These are phyloP conservation scores for Arabis alpina DNA, from an alignment of 345 rosid genomes.

Conservation along the genomic window DNA sequence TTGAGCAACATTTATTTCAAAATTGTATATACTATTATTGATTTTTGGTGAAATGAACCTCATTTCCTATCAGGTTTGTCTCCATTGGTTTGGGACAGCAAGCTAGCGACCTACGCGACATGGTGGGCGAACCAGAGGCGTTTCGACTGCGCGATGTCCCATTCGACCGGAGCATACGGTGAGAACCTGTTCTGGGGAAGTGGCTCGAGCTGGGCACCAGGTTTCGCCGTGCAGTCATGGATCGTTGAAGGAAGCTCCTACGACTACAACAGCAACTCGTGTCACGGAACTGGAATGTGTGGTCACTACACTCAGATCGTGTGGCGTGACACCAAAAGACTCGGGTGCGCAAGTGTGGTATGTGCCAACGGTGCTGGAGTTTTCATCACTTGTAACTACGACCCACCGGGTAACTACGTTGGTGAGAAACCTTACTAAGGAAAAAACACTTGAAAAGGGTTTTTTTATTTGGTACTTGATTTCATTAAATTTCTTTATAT, in stretches of 20 bases:
- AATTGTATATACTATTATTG: no score
- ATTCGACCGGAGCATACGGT: constrained; percentile 83
- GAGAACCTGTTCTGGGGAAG: constrained; percentile 99
- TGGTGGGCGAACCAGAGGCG: constrained; percentile 71
- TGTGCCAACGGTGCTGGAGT: constrained; percentile 64
- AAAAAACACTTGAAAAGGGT: constrained; percentile 1
- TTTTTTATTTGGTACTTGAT: constrained; percentile 1
- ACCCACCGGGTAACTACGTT: constrained; percentile 91
- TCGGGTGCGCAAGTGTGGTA: constrained; percentile 73
- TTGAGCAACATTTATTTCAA: no score
- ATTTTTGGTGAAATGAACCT: constrained; percentile 26
- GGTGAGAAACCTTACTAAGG: constrained; percentile 85
- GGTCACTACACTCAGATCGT: constrained; percentile 95
- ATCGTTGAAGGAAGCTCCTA: constrained; percentile 64
- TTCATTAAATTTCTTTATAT: constrained; percentile 20
- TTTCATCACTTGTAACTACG: constrained; percentile 90
- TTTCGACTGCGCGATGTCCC: constrained; percentile 65
- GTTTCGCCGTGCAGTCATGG: constrained; percentile 73
- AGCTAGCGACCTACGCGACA: constrained; percentile 55
- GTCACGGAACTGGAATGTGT: constrained; percentile 59
- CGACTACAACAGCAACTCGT: constrained; percentile 60
- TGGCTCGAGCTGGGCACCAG: constrained; percentile 70
- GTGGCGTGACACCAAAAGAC: constrained; percentile 61
- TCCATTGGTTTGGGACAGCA: constrained; percentile 64
- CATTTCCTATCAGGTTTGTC: constrained; percentile 42